Evolutionary conservation across 75 land plant species (phyloP), one percentile per base, ranked within the genome.

Genomic region (Ceratopteris richardii): DNA sequence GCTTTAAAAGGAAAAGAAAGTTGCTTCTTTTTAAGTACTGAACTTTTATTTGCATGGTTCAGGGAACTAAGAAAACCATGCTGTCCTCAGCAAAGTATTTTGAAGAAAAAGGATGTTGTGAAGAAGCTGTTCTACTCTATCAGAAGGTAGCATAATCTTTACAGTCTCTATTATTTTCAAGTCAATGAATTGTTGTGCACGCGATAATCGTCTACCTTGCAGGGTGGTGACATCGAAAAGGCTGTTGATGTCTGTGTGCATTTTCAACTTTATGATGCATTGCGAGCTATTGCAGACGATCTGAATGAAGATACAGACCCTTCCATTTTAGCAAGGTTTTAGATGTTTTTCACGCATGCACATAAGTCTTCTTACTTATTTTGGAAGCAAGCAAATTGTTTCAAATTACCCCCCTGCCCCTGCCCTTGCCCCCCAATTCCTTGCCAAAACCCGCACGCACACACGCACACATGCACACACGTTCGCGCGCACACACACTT

Each of bases 141-240:
- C 74, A 72, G 19, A 72, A 72, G 63, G 73, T 64, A 39, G 13
- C 24, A 54, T 23, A 22, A n/a, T n/a, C n/a, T n/a, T n/a, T n/a
- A 9, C 11, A 40, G 9, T 14, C 14, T 9, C 14, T 19, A 12
- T 12, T 51, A 18, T 51, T 9, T 9, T 19, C 18, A 18, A 19
- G 23, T n/a, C n/a, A n/a, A n/a, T n/a, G n/a, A n/a, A n/a, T n/a
- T n/a, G n/a, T n/a, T n/a, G n/a, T n/a, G n/a, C n/a, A n/a, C n/a
- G n/a, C n/a, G n/a, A n/a, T n/a, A n/a, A n/a, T n/a, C n/a, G n/a
- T n/a, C n/a, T n/a, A n/a, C n/a, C n/a, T 53, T 54, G 66, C 72
- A 70, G 73, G 74, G 74, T 48, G 74, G 74, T n/a, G 68, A 72
- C 39, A 40, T 72, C 9, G 74, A 66, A 37, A 72, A 40, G 13